Evolutionary conservation across 2,329 filamentous ascomycete species (phyloP).

Genomic region (Aspergillus viridinutans): DNA sequence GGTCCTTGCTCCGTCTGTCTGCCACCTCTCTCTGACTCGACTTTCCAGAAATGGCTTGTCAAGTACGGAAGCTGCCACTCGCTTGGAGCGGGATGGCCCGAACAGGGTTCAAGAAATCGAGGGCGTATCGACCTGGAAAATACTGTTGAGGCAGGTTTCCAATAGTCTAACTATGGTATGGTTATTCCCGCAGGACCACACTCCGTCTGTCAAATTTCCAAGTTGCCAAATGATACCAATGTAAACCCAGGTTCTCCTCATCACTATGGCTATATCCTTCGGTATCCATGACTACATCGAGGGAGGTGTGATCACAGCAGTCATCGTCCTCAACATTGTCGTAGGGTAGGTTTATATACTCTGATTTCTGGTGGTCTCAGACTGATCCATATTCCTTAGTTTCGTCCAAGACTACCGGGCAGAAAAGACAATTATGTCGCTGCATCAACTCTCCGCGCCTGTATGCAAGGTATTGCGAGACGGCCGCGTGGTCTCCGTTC

Average conservation of each 20-base stretch:
- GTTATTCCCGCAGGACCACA: slow-evolving; percentile 7
- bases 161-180: slow-evolving; percentile 68
- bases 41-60: slow-evolving; percentile 57
- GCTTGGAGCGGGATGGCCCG: slow-evolving; percentile 62
- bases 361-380: too few relatives aligned
- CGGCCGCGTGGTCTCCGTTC: slow-evolving; percentile 49
- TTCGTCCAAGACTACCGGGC: slow-evolving; percentile 59
- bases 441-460: slow-evolving; percentile 54
- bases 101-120: slow-evolving; percentile 69
- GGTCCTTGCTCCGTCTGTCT: neutral
- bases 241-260: slow-evolving; percentile 60
- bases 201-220: neutral
- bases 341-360: slow-evolving; percentile 40
- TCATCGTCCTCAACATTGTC: slow-evolving; percentile 55
- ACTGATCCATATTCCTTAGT: slow-evolving; percentile 10
- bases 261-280: slow-evolving; percentile 64
- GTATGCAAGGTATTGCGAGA: slow-evolving; percentile 55
- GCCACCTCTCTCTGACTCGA: neutral
- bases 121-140: slow-evolving; percentile 68
- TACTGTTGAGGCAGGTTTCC: slow-evolving; percentile 71
- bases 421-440: slow-evolving; percentile 56
- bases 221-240: slow-evolving; percentile 4
- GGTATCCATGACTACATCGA: slow-evolving; percentile 56
- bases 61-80: slow-evolving; percentile 58
- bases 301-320: slow-evolving; percentile 55